Evolutionary conservation across 1,284 basidiomycete genomes (phyloP), one percentile per base, ranked within the genome.

Genomic region (Ustilago nuda): DNA sequence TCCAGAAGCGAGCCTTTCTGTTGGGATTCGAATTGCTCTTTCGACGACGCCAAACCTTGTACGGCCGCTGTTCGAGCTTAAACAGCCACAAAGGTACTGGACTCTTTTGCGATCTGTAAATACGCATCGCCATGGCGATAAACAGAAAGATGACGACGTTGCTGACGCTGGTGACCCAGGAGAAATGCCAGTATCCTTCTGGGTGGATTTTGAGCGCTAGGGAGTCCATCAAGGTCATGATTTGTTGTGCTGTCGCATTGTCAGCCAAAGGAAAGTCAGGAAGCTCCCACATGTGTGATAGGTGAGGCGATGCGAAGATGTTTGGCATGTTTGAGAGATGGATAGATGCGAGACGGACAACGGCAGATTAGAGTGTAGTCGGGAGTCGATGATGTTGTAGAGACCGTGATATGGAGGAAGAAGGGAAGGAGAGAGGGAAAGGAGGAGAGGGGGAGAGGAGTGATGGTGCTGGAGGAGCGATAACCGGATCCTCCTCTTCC

Each of bases 41-140:
- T 17, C 37, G 37, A 39, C 9, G 37, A 11, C 3, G 13, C 59
- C 54, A 27, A 19, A 64, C 39, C 2, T 39, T 58, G 33, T 58
- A 61, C 4, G 56, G 56, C 4, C 72, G 55, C 13, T 30, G 43
- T 30, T 70, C 68, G 23, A 66, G 17, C 37, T 56, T 66, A 37
- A 71, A 32, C 0, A 75, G 50, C 72, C 72, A 75, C 4, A 75
- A 61, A 19, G 63, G 58, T 2, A 56, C 51, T 9, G 52, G 50
- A 33, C n/a, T 55, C 53, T 67, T 63, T 4, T 56, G 45, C 2
- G 50, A 60, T 12, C 72, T 51, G 35, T 66, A 71, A 5, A 51
- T 30, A 1, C 64, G 60, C 46, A 70, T 48, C 32, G 61, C 64
- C 6, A 69, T 43, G 1, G 61, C 50, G n/a, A 75, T 58, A 1